Evolutionary conservation across 2,329 filamentous ascomycete genomes (phyloP).

Genomic region (Tolypocladium ophioglossoides): DNA sequence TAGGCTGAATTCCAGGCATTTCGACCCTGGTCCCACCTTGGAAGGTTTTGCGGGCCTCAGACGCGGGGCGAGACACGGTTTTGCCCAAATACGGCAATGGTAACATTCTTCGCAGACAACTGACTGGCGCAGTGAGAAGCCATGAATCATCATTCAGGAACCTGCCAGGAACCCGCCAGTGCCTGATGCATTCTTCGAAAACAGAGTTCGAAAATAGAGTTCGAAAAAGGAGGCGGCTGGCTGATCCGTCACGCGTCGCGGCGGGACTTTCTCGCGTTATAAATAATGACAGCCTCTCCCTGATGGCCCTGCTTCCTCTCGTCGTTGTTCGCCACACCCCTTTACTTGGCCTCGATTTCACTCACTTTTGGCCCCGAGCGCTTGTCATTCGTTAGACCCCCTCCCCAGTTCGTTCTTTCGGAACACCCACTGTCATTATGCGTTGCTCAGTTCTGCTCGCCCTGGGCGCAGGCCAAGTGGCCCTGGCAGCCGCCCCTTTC

Average conservation of each 20-base stretch:
- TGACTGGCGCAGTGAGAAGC: too few relatives aligned
- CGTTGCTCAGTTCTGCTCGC: slow-evolving; percentile 18
- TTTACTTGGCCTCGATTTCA: slow-evolving; percentile 19
- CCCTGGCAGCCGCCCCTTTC: slow-evolving; percentile 12
- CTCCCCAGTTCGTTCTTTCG: slow-evolving; percentile 11
- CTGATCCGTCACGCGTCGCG: not conserved
- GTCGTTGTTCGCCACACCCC: slow-evolving; percentile 8
- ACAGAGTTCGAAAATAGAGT: too few relatives aligned
- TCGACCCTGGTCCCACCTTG: not conserved
- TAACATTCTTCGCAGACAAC: not conserved
- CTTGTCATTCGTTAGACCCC: slow-evolving; percentile 7
- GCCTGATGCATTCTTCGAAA: not conserved
- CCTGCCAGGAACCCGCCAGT: not conserved
- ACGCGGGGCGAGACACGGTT: not conserved
- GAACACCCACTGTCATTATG: slow-evolving; percentile 14
- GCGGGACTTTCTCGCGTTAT: not conserved
- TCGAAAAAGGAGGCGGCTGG: not conserved
- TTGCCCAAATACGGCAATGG: not conserved
- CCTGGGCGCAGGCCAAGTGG: slow-evolving; percentile 19
- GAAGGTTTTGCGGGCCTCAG: not conserved
- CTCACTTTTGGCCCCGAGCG: slow-evolving; percentile 16
- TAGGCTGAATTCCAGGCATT: too few relatives aligned
- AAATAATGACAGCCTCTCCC: not conserved
- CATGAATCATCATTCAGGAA: too few relatives aligned
- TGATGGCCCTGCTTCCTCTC: not conserved